Evolutionary conservation across 805 yeast species (phyloP), one percentile per base, ranked within the genome.

Genomic region (Pichia deserticola): DNA sequence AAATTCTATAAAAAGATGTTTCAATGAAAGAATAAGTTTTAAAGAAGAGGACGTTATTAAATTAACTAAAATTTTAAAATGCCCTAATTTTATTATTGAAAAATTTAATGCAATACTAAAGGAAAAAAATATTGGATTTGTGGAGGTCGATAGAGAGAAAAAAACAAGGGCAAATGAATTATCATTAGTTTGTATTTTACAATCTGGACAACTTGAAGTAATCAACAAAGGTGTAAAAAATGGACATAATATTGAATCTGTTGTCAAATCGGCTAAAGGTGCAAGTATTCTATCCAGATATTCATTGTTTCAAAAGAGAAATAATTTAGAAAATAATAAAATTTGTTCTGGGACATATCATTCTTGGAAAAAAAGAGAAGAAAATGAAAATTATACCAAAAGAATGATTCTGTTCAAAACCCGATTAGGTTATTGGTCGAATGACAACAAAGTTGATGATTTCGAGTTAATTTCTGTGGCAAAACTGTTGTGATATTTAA

Each of bases 171-270:
- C 70, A 0, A 52, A 54, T 25, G 60, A 60, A n/a, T 37, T 61
- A 12, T 60, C 71, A 3, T 54, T 72, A 10, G 41, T 67, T 0
- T 58, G 60, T 40, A 52, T 65, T 2, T 67, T 68, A 1, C 27
- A 15, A 7, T 20, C 34, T 5, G 41, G 43, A 13, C 41, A 47
- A 25, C 20, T 59, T 0, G 75, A 78, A 51, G 70, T 76, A 1
- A 63, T 83, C 11, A 71, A 77, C 40, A 76, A 77, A 55, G 89
- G 88, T 0, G 77, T 82, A 5, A 78, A 74, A 52, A 79, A 79
- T 53, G 90, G 92, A 0, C 71, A 73, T 25, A 71, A 62, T 48
- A 52, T 72, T 1, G 81, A 78, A 54, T 67, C 65, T 43, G 69
- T 82, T 0, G 63, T 72, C 37, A 60, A 58, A 15, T 69, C 73